Evolutionary conservation across 768 basidiomycete genomes (phyloP).

Genomic region (Pholiota conissans): DNA sequence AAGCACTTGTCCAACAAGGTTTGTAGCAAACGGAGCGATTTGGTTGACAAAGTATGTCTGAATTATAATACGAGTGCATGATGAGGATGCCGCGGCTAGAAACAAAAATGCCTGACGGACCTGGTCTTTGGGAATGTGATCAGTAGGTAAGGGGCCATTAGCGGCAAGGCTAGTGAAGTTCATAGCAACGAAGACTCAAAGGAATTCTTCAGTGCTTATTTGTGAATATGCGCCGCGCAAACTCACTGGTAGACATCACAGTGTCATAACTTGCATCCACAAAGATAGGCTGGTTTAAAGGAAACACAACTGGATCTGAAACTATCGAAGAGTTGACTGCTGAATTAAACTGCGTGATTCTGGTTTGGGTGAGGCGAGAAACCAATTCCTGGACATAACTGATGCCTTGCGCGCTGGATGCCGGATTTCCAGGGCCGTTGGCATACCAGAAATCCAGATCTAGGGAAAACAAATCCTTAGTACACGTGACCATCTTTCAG

Average conservation of each 20-base stretch:
- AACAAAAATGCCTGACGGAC: constrained; percentile 55
- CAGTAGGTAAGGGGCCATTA: constrained; percentile 60
- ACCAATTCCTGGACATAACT: constrained; percentile 74
- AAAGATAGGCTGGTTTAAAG: constrained; percentile 57
- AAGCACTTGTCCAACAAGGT: constrained; percentile 46
- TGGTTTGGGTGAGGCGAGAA: constrained; percentile 64
- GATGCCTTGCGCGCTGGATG: constrained; percentile 59
- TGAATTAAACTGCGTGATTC: constrained; percentile 51
- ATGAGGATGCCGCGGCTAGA: constrained; percentile 32
- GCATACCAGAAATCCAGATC: constrained; percentile 64
- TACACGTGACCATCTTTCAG: not conserved
- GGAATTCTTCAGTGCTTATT: not conserved
- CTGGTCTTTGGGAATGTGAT: constrained; percentile 57
- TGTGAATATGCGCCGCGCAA: not conserved
- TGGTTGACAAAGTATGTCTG: constrained; percentile 31
- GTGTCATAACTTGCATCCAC: constrained; percentile 80
- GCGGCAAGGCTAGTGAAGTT: constrained; percentile 66
- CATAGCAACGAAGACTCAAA: constrained; percentile 64
- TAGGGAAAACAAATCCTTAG: constrained; percentile 18
- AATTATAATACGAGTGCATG: constrained; percentile 33
- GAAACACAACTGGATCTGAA: constrained; percentile 50
- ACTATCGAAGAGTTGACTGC: constrained; percentile 72
- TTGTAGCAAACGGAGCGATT: constrained; percentile 34
- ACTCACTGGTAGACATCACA: constrained; percentile 60
- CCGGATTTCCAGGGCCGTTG: constrained; percentile 68